These are phyloP conservation scores for Chaetomium sp. DNA, from an alignment of 2,329 filamentous ascomycete genomes.

Conservation along the genomic window DNA sequence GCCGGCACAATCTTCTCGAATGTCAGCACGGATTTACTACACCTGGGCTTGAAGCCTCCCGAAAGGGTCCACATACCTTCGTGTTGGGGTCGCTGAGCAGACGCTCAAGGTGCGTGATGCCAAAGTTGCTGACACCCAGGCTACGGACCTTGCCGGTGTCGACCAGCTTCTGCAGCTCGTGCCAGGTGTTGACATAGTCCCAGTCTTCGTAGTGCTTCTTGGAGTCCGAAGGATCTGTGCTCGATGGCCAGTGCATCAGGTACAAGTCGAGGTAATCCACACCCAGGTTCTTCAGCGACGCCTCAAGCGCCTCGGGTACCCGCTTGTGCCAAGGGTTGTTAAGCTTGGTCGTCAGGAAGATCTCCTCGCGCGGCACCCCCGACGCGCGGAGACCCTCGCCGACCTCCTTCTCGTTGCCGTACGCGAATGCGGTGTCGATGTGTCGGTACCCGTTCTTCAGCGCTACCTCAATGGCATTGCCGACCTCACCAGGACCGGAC, in stretches of 20 bases:
- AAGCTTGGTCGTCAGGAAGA: conserved; percentile 75
- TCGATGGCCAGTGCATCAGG: conserved; percentile 66
- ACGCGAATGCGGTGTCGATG: conserved; percentile 70
- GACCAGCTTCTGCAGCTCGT: conserved; percentile 63
- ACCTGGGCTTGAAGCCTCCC: too few relatives aligned
- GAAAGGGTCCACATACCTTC: conserved; percentile 41
- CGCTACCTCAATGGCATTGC: conserved; percentile 63
- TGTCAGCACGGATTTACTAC: not conserved
- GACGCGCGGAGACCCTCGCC: conserved; percentile 58
- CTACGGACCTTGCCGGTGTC: conserved; percentile 66
- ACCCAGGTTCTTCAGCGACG: conserved; percentile 54
- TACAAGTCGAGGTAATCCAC: conserved; percentile 64
- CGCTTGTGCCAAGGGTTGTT: conserved; percentile 73
- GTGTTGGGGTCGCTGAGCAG: conserved; percentile 59
- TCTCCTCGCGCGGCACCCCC: conserved; percentile 57
- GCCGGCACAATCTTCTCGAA: conserved; percentile 47
- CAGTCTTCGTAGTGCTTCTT: conserved; percentile 69
- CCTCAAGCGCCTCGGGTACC: conserved; percentile 54
- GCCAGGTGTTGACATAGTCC: conserved; percentile 77
- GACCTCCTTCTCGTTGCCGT: conserved; percentile 68
- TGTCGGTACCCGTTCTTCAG: conserved; percentile 65
- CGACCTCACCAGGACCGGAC: conserved; percentile 61
- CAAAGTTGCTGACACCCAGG: conserved; percentile 85
- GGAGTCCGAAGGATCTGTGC: conserved; percentile 53
- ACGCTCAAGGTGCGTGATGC: conserved; percentile 71